These are phyloP conservation scores for Fusarium palustre DNA, from an alignment of 2,329 filamentous ascomycete genomes.

Conservation along the genomic window DNA sequence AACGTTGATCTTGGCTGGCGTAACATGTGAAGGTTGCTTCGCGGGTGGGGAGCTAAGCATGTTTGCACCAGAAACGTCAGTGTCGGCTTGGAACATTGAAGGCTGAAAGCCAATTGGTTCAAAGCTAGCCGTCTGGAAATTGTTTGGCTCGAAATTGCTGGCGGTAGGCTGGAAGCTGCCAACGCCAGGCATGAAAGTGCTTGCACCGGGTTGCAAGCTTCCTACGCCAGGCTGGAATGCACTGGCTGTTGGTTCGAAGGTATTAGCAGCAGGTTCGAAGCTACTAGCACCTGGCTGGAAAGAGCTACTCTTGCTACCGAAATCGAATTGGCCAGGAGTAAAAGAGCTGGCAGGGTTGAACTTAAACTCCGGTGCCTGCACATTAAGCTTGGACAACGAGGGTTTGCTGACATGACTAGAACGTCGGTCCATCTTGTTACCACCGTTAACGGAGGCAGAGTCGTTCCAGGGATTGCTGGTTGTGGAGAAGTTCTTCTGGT, in stretches of 20 bases:
- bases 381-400: constrained; percentile 84
- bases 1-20: constrained; percentile 71
- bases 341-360: constrained; percentile 68
- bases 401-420: constrained; percentile 73
- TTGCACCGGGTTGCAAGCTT: constrained; percentile 18
- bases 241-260: constrained; percentile 44
- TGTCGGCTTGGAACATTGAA: constrained; percentile 57
- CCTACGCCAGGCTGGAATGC: constrained; percentile 55
- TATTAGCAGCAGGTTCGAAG: constrained; percentile 41
- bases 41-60: constrained; percentile 39
- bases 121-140: constrained; percentile 25
- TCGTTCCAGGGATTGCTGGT: constrained; percentile 74
- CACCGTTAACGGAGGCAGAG: constrained; percentile 53
- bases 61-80: constrained; percentile 25
- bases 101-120: constrained; percentile 55
- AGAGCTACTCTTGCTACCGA: constrained; percentile 48
- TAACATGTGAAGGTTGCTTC: constrained; percentile 31
- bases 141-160: constrained; percentile 24
- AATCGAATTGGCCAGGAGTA: constrained; percentile 42
- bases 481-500: constrained; percentile 67
- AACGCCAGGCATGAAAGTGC: constrained; percentile 21
- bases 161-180: constrained; percentile 57
- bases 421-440: constrained; percentile 53
- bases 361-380: constrained; percentile 88
- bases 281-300: constrained; percentile 60